These are phyloP conservation scores for Durio zibethinus DNA, from an alignment of 345 rosid species.

Conservation along the genomic window DNA sequence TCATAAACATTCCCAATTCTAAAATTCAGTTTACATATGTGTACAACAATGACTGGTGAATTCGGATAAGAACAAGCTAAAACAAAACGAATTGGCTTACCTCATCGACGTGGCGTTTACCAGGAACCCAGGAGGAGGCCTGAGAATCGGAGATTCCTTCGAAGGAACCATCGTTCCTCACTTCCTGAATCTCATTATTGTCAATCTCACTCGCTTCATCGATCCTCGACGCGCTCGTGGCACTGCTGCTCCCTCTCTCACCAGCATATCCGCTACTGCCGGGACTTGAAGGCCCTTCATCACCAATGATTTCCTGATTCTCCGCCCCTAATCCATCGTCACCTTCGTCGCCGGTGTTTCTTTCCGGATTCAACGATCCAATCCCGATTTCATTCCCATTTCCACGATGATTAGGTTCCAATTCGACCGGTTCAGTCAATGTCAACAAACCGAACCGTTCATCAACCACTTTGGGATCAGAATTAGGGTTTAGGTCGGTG, in stretches of 20 bases:
- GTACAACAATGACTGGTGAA: not conserved
- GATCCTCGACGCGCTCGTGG: conserved; percentile 41
- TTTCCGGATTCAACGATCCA: conserved; percentile 24
- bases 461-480: conserved; percentile 20
- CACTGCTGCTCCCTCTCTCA: conserved; percentile 88
- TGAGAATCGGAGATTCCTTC: conserved; percentile 40
- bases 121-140: conserved; percentile 60
- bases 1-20: not conserved
- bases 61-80: conserved; percentile 1
- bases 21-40: not conserved
- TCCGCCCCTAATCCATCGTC: not conserved
- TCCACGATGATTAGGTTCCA: not conserved
- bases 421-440: conserved; percentile 25
- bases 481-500: conserved; percentile 33
- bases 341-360: conserved; percentile 6
- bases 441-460: conserved; percentile 34
- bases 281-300: conserved; percentile 65
- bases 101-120: conserved; percentile 88
- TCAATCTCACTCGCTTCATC: conserved; percentile 39
- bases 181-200: conserved; percentile 57
- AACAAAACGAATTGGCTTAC: conserved; percentile 27
- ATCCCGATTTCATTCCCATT: not conserved
- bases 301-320: conserved; percentile 37
- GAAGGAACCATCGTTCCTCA: conserved; percentile 26
- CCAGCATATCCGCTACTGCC: conserved; percentile 96